phyloP scores from a whole-genome alignment of 768 basidiomycete species.

The Boletus rubropictus region DNA sequence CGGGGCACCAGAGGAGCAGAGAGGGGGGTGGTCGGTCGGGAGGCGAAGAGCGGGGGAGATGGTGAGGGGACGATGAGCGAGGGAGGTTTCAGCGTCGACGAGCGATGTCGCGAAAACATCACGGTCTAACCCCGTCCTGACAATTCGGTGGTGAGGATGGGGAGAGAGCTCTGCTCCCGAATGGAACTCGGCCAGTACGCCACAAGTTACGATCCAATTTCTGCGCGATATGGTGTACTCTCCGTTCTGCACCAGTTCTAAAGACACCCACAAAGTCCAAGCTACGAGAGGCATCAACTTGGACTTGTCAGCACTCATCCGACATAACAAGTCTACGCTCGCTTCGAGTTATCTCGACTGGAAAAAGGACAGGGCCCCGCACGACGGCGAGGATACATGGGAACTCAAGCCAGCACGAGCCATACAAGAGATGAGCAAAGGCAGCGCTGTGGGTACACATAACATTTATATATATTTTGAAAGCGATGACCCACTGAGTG shows the following conservation, averaged over 20 bases:
- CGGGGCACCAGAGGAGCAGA: neutral
- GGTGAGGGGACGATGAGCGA: neutral
- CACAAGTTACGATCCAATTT: constrained; percentile 46
- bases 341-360: constrained; percentile 65
- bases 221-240: constrained; percentile 57
- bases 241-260: neutral
- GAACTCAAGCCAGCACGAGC: constrained; percentile 61
- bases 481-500: too few species aligned
- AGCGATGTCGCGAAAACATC: constrained; percentile 15
- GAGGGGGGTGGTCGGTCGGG: neutral
- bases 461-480: constrained; percentile 41
- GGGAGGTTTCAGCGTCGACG: constrained; percentile 13
- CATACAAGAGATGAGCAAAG: constrained; percentile 65
- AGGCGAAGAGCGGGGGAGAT: neutral
- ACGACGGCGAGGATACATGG: constrained; percentile 1
- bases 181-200: constrained; percentile 25
- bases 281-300: constrained; percentile 60
- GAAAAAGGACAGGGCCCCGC: constrained; percentile 42
- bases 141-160: constrained; percentile 71
- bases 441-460: constrained; percentile 57
- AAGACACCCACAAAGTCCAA: neutral
- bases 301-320: constrained; percentile 79
- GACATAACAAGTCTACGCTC: constrained; percentile 64
- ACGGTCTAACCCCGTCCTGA: constrained; percentile 50
- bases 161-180: constrained; percentile 32